Conservation (phyloP, 2,329 filamentous ascomycete species). For the Zymoseptoria ardabiliae region DNA sequence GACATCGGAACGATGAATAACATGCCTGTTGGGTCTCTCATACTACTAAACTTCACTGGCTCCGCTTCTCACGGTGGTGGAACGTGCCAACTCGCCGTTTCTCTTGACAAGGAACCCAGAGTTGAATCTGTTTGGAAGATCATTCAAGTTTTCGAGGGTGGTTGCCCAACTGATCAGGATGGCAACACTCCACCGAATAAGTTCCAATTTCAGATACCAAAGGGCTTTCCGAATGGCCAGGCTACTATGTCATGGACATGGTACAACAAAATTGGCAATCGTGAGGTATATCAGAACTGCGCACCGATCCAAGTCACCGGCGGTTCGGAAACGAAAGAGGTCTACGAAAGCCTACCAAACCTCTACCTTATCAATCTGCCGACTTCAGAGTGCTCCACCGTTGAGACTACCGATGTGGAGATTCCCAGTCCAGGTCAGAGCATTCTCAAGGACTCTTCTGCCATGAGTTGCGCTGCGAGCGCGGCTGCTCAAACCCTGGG, state of each 20-base stretch:
- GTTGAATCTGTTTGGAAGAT: conserved; percentile 70
- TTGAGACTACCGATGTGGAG: conserved; percentile 45
- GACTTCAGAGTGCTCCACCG: conserved; percentile 46
- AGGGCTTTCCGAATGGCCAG: conserved; percentile 64
- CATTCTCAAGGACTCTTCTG: conserved; percentile 22
- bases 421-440: conserved; percentile 55
- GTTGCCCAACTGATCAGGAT: conserved; percentile 67
- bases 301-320: conserved; percentile 60
- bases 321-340: conserved; percentile 36
- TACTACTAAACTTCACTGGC: conserved; percentile 61
- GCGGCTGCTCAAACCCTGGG: conserved; percentile 9
- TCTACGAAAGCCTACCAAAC: conserved; percentile 56
- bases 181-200: conserved; percentile 40
- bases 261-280: conserved; percentile 78
- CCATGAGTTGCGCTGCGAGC: conserved; percentile 12
- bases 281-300: conserved; percentile 97
- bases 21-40: conserved; percentile 55
- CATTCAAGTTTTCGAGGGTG: conserved; percentile 79
- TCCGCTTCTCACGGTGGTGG: conserved; percentile 79
- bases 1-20: conserved; percentile 50
- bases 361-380: conserved; percentile 63
- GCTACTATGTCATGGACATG: conserved; percentile 82
- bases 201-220: conserved; percentile 66
- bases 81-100: conserved; percentile 79
- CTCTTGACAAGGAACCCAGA: conserved; percentile 64